Conservation (phyloP, 768 basidiomycete genomes). For the Mrakia frigida region DNA sequence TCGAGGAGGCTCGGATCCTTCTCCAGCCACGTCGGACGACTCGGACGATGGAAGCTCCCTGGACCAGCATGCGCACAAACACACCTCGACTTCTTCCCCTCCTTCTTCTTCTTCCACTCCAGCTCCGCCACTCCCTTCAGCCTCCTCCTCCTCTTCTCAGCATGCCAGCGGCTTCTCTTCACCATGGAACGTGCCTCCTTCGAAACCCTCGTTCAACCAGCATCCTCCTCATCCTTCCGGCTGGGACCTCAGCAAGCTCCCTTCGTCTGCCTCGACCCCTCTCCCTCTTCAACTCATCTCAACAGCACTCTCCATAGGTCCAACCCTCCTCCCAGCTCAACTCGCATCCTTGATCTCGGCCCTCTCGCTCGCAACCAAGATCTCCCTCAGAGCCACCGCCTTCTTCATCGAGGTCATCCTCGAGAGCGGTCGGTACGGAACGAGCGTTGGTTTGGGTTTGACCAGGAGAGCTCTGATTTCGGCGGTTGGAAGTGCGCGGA, state of each 20-base stretch:
- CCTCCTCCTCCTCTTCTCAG: background rate
- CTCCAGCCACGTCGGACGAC: background rate
- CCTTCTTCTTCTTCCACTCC: background rate
- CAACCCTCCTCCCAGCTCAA: conserved; percentile 43
- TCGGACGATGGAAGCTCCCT: background rate
- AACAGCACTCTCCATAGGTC: conserved; percentile 31
- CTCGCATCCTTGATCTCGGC: conserved; percentile 44
- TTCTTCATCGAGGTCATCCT: conserved; percentile 45
- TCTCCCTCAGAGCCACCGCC: conserved; percentile 39
- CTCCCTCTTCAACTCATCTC: conserved; percentile 28
- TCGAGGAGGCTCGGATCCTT: background rate
- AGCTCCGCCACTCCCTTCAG: background rate
- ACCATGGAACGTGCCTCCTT: background rate
- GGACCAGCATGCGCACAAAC: background rate
- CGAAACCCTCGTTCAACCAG: background rate
- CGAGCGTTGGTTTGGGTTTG: conserved; percentile 40
- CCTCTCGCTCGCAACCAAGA: conserved; percentile 40
- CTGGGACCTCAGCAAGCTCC: conserved; percentile 9
- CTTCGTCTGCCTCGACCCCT: background rate
- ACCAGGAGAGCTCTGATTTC: conserved; percentile 43
- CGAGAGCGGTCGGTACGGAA: conserved; percentile 39
- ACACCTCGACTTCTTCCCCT: background rate
- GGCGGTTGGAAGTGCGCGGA: conserved; percentile 43
- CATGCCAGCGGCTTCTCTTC: background rate
- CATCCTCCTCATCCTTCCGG: conserved; percentile 5